Evolutionary conservation across 345 rosid species (phyloP).

Genomic region (Rhodamnia rubescens): DNA sequence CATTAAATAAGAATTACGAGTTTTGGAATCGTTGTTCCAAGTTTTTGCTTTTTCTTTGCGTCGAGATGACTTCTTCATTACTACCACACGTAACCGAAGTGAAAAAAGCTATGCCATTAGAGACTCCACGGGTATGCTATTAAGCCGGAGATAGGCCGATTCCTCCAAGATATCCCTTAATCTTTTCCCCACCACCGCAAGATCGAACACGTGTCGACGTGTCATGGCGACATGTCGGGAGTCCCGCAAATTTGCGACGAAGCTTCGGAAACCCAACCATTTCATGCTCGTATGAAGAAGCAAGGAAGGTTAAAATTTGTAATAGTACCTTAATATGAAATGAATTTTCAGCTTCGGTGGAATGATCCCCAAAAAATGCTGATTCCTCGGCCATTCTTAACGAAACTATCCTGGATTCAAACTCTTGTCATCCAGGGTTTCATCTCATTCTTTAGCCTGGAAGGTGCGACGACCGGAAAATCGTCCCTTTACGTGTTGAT

Average conservation of each 20-base stretch:
- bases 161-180: constrained; percentile 56
- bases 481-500: constrained; percentile 79
- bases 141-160: not conserved
- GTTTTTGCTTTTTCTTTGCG: no score
- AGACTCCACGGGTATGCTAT: not conserved
- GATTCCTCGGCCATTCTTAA: constrained; percentile 61
- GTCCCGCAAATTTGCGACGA: constrained; percentile 17
- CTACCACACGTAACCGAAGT: not conserved
- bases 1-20: no score
- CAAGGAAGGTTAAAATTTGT: not conserved
- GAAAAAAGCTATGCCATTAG: not conserved
- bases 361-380: constrained; percentile 49
- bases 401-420: constrained; percentile 62
- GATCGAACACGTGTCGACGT: constrained; percentile 54
- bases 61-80: not conserved
- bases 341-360: constrained; percentile 54
- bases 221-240: constrained; percentile 72
- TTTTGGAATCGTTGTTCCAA: no score
- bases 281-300: not conserved
- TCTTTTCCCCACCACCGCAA: constrained; percentile 43
- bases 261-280: not conserved
- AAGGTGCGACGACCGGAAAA: constrained; percentile 62
- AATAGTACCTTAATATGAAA: constrained; percentile 35
- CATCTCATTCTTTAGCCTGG: constrained; percentile 55
- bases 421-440: constrained; percentile 38